Percentiles rank a stretch among this genome's conserved stretches.
These are phyloP conservation scores for Aspergillus bombycis DNA, from an alignment of 2,329 filamentous ascomycete species.

Conservation along the genomic window DNA sequence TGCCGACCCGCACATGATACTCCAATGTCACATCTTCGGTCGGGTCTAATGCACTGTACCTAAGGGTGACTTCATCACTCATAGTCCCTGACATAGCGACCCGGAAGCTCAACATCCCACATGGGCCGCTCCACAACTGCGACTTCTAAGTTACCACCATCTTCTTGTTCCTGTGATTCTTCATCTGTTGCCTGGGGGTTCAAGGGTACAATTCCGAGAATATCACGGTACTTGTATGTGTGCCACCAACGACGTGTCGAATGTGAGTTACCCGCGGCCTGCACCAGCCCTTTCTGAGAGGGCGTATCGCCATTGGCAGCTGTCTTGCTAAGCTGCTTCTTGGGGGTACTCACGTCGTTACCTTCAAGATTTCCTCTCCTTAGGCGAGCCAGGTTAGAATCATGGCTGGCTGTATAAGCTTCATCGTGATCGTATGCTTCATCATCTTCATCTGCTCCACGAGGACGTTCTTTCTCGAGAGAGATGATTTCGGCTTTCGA, in stretches of 20 bases:
- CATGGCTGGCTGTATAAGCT: conserved; percentile 32
- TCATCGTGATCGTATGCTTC: conserved; percentile 40
- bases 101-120: conserved; percentile 78
- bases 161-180: conserved; percentile 18
- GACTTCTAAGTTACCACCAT: conserved; percentile 62
- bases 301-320: conserved; percentile 25
- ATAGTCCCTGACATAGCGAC: conserved; percentile 66
- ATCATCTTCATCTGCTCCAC: conserved; percentile 28
- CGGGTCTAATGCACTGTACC: neutral
- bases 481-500: conserved; percentile 38
- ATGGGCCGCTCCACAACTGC: conserved; percentile 84
- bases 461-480: conserved; percentile 32
- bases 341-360: conserved; percentile 24
- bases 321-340: conserved; percentile 23
- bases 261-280: conserved; percentile 27
- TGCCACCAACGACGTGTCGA: conserved; percentile 62
- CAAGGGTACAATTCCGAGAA: conserved; percentile 72
- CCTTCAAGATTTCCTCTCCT: conserved; percentile 28
- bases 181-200: conserved; percentile 40
- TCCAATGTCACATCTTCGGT: neutral
- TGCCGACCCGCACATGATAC: neutral
- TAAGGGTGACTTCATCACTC: conserved; percentile 35
- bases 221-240: conserved; percentile 92
- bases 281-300: conserved; percentile 28
- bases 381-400: conserved; percentile 36